Evolutionary conservation across 768 basidiomycete species (phyloP).

Genomic region (Lanmaoa pseudosensibilis): DNA sequence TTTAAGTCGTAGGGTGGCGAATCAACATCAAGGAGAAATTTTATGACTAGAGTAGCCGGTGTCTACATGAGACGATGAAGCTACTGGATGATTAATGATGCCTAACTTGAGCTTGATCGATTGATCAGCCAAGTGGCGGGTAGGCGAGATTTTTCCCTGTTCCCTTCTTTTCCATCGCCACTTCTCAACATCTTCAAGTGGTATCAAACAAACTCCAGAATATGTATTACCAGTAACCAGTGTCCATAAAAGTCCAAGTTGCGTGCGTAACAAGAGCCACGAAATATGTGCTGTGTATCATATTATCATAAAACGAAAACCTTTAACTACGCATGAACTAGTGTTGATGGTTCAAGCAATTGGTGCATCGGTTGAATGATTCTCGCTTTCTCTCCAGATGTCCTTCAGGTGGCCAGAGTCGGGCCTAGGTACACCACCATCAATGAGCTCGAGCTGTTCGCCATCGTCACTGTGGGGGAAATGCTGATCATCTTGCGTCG

Average conservation of each 20-base stretch:
- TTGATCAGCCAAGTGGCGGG: no score
- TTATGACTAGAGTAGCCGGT: background rate
- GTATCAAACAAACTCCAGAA: background rate
- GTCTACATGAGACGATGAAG: background rate
- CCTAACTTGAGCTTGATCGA: no score
- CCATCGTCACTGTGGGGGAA: constrained; percentile 18
- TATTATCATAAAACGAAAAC: background rate
- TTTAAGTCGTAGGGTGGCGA: background rate
- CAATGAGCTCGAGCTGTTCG: constrained; percentile 31
- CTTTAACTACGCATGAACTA: background rate
- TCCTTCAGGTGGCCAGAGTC: constrained; percentile 7
- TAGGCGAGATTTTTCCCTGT: no score
- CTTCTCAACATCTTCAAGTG: background rate
- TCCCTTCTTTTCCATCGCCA: no score
- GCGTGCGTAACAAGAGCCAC: background rate
- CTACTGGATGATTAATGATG: background rate
- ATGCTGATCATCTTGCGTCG: constrained; percentile 12
- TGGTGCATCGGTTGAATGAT: constrained; percentile 22
- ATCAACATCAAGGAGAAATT: background rate
- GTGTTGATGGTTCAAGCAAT: constrained; percentile 7
- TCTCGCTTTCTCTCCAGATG: constrained; percentile 36
- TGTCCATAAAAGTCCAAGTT: background rate
- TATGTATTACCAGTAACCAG: background rate
- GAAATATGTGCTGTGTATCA: background rate
- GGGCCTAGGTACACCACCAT: constrained; percentile 10